Evolutionary conservation across 768 basidiomycete genomes (phyloP), one percentile per base, ranked within the genome.

Genomic region (Panellus pusillus): DNA sequence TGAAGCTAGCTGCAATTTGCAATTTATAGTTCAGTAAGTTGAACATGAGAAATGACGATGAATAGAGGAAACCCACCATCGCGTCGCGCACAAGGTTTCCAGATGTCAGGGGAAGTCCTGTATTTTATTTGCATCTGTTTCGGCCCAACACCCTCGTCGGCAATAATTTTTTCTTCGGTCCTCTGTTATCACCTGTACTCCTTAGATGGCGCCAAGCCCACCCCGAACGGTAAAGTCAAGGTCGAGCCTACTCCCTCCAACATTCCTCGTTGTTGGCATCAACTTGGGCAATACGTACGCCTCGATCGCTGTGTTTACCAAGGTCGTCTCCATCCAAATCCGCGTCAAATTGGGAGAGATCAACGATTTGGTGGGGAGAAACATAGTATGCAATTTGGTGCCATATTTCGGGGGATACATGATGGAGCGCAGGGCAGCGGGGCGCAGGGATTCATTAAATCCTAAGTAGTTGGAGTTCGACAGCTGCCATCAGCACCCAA

Each of bases 281-380:
- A 98, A 96, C 75, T 89, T 98, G 68, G 97, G 96, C 15, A 93
- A 96, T 71, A 87, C 91, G 29, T 98, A 87, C 68, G 92, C 95
- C 12, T 93, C 92, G 31, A 95, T 99, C 63, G 92, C 96, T 19
- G 90, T 98, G 43, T 87, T 97, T 66, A 92, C 90, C 63, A 98
- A 97, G 81, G 94, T 90, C 20, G 81, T 66, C 19, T 13, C 24
- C 36, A 42, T 46, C 44, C 35, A 9, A 24, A 41, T 31, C 14
- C 14, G 35, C 20, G 39, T 47, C 20, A 32, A 41, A 42, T 44
- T 40, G 1, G 11, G 39, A 64, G 50, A 77, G 70, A 35, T 67
- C 65, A 37, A 63, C 65, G 49, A 75, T 60, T 19, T 54, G 51
- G 50, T 65, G 66, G 13, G 67, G 67, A 9, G 73, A 70, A 48